Conservation (phyloP, 768 basidiomycete genomes). For the Ramaria sp. region DNA sequence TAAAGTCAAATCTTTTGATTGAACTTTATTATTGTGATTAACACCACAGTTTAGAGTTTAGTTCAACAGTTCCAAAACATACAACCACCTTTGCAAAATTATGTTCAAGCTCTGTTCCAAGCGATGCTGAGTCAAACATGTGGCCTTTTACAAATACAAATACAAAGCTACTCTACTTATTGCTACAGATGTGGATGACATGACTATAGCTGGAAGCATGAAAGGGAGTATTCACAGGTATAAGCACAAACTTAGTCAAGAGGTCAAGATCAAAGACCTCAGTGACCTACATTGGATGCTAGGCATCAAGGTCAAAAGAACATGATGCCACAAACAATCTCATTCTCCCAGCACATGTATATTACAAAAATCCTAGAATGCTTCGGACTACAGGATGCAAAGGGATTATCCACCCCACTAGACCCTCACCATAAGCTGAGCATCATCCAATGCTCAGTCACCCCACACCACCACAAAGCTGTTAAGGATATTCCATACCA, state of each 20-base stretch:
- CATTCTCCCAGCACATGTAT: constrained; percentile 10
- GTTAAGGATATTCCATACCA: not conserved
- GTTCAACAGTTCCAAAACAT: too few species aligned
- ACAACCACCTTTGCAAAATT: too few species aligned
- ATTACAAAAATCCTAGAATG: constrained; percentile 10
- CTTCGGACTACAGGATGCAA: constrained; percentile 6
- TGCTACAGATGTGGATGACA: constrained; percentile 21
- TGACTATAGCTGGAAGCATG: constrained; percentile 2
- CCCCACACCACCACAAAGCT: not conserved
- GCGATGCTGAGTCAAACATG: too few species aligned
- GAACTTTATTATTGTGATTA: too few species aligned
- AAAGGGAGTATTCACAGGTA: not conserved
- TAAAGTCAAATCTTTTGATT: too few species aligned
- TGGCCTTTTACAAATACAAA: too few species aligned
- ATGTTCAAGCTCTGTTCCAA: too few species aligned
- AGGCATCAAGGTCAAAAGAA: constrained; percentile 5
- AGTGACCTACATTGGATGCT: constrained; percentile 8
- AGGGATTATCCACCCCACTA: constrained; percentile 7
- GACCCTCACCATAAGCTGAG: not conserved
- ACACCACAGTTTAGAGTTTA: too few species aligned
- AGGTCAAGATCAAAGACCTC: constrained; percentile 6
- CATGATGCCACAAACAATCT: not conserved
- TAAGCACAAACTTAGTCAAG: not conserved
- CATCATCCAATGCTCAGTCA: constrained; percentile 1
- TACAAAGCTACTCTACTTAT: constrained; percentile 14